A percentile compares a stretch with the other conserved stretches of the same genome.
Evolutionary conservation across 208 protist genomes (phyloP).

Genomic region (Borovskyia barvae): DNA sequence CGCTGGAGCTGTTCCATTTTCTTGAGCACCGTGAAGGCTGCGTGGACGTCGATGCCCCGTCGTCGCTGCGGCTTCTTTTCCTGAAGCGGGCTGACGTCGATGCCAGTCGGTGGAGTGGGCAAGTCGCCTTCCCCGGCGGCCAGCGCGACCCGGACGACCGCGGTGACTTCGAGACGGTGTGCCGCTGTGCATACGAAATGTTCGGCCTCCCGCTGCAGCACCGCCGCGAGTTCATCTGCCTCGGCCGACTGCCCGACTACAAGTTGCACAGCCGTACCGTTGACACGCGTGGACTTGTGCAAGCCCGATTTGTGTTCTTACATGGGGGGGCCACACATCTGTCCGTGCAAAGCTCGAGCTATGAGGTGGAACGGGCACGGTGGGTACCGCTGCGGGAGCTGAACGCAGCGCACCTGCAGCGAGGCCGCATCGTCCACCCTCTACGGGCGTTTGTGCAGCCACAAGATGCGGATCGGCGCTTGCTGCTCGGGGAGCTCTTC

Average conservation of each 20-base stretch:
- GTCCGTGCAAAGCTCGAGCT: constrained; percentile 36
- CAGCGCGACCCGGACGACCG: constrained; percentile 61
- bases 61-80: constrained; percentile 61
- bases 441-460: constrained; percentile 44
- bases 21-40: background rate
- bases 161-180: constrained; percentile 54
- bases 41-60: constrained; percentile 22
- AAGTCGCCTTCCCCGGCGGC: constrained; percentile 79
- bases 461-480: constrained; percentile 37
- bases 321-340: constrained; percentile 70
- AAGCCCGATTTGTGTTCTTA: constrained; percentile 78
- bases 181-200: constrained; percentile 41
- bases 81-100: constrained; percentile 46
- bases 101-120: constrained; percentile 69
- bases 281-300: constrained; percentile 23
- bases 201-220: constrained; percentile 58
- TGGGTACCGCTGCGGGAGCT: constrained; percentile 63
- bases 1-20: constrained; percentile 5
- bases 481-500: constrained; percentile 54
- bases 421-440: constrained; percentile 44
- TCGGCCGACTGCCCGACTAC: constrained; percentile 66
- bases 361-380: constrained; percentile 55
- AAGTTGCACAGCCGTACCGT: constrained; percentile 30
- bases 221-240: constrained; percentile 40
- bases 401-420: constrained; percentile 17